These are phyloP conservation scores for Elongisporangium undulatum DNA, from an alignment of 352 stramenopile species.

Conservation along the genomic window DNA sequence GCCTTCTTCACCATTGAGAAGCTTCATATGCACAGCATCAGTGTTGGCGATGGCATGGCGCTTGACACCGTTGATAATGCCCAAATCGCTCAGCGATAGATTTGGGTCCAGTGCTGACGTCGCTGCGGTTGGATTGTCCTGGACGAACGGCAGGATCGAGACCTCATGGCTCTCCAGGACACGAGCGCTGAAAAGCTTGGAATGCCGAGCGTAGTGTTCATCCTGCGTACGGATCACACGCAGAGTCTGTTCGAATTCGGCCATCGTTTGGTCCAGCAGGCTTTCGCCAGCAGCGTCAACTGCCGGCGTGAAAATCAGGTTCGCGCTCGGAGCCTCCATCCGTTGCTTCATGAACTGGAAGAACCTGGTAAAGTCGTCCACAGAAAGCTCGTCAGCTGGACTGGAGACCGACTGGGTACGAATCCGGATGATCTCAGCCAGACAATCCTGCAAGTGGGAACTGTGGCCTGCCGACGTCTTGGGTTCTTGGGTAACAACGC, in stretches of 20 bases:
- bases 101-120: conserved; percentile 2
- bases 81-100: conserved; percentile 19
- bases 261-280: conserved; percentile 7
- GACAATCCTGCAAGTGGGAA: conserved; percentile 20
- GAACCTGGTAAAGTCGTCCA: conserved; percentile 20
- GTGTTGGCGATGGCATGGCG: conserved; percentile 6
- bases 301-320: conserved; percentile 19
- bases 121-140: too few relatives aligned
- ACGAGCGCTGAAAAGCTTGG: conserved; percentile 61
- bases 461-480: background rate
- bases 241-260: conserved; percentile 29
- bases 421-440: conserved; percentile 20
- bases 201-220: conserved; percentile 57
- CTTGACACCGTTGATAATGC: conserved; percentile 39
- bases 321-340: conserved; percentile 12
- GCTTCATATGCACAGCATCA: too few relatives aligned
- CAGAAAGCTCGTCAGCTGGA: conserved; percentile 17
- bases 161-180: conserved; percentile 65
- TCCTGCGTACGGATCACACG: conserved; percentile 42
- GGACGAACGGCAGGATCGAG: conserved; percentile 24
- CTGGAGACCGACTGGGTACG: conserved; percentile 3
- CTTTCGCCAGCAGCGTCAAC: background rate
- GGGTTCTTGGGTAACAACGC: background rate
- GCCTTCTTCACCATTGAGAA: conserved; percentile 18
- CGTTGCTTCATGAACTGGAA: conserved; percentile 22